These are phyloP conservation scores for Fusarium mexicanum DNA, from an alignment of 2,329 filamentous ascomycete species.

Conservation along the genomic window DNA sequence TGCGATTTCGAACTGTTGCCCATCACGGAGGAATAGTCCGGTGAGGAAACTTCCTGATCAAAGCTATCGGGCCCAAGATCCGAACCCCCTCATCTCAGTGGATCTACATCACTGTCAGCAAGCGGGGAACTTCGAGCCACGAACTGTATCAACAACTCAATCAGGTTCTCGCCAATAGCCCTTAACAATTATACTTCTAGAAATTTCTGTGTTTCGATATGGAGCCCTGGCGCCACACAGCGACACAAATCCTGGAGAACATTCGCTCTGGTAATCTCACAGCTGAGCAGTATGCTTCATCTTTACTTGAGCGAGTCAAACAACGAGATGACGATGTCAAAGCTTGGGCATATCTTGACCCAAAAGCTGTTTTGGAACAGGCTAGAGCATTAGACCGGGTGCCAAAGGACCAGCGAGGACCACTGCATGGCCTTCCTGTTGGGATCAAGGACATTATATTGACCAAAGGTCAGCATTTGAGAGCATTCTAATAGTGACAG, in stretches of 20 bases:
- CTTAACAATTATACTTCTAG: not conserved
- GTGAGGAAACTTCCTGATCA: not conserved
- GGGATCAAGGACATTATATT: conserved; percentile 69
- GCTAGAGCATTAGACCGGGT: conserved; percentile 61
- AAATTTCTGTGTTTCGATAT: not conserved
- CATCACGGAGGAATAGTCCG: too few species aligned
- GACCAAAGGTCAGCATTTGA: conserved; percentile 58
- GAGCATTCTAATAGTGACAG: too few species aligned
- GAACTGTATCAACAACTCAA: too few species aligned
- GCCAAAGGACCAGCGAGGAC: conserved; percentile 58
- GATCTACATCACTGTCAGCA: not conserved
- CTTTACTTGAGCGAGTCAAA: conserved; percentile 57
- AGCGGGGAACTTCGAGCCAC: conserved; percentile 7
- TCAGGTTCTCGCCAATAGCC: fast-evolving
- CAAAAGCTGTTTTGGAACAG: conserved; percentile 55
- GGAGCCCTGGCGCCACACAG: conserved; percentile 46
- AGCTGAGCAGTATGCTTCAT: conserved; percentile 60
- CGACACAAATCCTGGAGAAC: conserved; percentile 51
- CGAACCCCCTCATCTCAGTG: conserved; percentile 13
- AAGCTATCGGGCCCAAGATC: not conserved
- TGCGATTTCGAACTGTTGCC: fast-evolving
- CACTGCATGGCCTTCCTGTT: conserved; percentile 65
- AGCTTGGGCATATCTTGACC: conserved; percentile 61
- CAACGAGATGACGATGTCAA: conserved; percentile 56
- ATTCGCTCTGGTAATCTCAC: conserved; percentile 55